Conservation (phyloP, 164 flowering plant species). For the Aristolochia fimbriata region DNA sequence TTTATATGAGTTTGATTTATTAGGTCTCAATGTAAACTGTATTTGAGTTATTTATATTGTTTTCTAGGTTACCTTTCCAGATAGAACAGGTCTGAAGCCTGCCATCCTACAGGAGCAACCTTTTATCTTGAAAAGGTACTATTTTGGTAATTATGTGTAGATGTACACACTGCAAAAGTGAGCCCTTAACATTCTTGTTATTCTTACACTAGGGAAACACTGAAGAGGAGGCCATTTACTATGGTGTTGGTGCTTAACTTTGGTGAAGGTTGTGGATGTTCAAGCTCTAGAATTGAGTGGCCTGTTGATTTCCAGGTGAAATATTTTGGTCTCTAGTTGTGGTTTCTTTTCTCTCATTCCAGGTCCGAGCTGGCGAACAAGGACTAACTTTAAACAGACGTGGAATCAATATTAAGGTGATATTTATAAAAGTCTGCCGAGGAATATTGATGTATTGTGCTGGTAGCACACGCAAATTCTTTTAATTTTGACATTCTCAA, state of each 20-base stretch:
- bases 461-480: too few species aligned
- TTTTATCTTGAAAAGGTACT: slow-evolving; percentile 39
- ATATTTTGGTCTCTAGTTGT: not conserved
- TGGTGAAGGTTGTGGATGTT: slow-evolving; percentile 71
- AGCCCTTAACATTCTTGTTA: not conserved
- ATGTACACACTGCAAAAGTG: not conserved
- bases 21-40: not conserved
- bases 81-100: slow-evolving; percentile 39
- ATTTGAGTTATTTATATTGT: slow-evolving; percentile 1
- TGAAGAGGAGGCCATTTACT: slow-evolving; percentile 40
- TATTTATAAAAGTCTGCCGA: not conserved
- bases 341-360: not conserved
- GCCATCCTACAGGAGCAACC: slow-evolving; percentile 48
- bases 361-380: not conserved
- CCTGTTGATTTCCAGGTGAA: slow-evolving; percentile 77
- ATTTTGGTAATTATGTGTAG: not conserved
- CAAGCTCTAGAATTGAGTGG: slow-evolving; percentile 32
- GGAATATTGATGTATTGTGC: too few species aligned
- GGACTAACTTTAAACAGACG: not conserved
- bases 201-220: slow-evolving; percentile 48
- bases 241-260: slow-evolving; percentile 59
- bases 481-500: too few species aligned
- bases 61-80: slow-evolving; percentile 55
- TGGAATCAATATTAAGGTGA: not conserved
- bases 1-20: not conserved